Conservation (phyloP, 176 grass and related monocot genomes). For the Carex pumila region DNA sequence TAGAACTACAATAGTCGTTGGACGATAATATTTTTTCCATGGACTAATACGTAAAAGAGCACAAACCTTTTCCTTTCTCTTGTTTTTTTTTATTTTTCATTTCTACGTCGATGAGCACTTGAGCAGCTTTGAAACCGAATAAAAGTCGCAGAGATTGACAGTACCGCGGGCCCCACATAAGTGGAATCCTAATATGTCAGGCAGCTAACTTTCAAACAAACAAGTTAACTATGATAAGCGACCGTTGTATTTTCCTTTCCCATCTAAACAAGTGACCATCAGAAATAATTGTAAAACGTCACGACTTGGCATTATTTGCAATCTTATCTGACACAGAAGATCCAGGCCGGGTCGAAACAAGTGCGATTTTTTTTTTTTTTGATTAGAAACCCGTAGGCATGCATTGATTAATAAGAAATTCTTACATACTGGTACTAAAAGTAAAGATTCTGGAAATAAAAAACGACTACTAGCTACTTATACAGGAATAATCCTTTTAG, state of each 20-base stretch:
- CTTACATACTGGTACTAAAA: too few relatives aligned
- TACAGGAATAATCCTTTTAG: too few relatives aligned
- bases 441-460: too few relatives aligned
- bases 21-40: neutral
- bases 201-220: neutral
- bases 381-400: too few relatives aligned
- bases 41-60: neutral
- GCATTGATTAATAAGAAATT: too few relatives aligned
- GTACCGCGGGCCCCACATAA: neutral
- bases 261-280: neutral
- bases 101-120: neutral
- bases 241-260: too few relatives aligned
- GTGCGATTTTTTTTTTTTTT: too few relatives aligned
- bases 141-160: neutral
- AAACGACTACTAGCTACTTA: too few relatives aligned
- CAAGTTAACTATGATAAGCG: neutral
- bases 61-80: neutral
- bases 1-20: neutral
- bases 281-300: neutral
- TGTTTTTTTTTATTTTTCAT: neutral
- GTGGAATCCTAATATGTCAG: neutral
- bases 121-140: neutral
- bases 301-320: neutral
- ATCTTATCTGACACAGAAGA: neutral
- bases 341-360: neutral